These are phyloP conservation scores for Cenchrus fungigraminus DNA, from an alignment of 176 grass and related monocot genomes.

Conservation along the genomic window DNA sequence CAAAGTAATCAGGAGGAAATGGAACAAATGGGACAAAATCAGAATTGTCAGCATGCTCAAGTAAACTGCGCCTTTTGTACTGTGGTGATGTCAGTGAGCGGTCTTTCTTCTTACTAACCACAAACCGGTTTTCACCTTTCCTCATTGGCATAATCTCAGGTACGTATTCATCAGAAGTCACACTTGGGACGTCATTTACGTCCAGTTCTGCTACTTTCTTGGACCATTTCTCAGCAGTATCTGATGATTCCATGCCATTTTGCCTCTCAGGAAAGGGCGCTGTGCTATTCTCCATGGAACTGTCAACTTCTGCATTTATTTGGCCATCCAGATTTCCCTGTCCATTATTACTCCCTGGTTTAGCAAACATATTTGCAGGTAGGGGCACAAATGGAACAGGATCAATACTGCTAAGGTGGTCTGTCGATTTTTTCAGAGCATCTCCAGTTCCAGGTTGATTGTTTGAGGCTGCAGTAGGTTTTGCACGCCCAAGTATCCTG, in stretches of 20 bases:
- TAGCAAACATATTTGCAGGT: conserved; percentile 74
- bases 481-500: conserved; percentile 74
- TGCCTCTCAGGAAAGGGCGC: conserved; percentile 21
- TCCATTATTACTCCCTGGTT: conserved; percentile 47
- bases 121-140: conserved; percentile 90
- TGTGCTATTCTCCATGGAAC: conserved; percentile 14
- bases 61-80: conserved; percentile 74
- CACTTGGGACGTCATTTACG: conserved; percentile 38
- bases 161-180: conserved; percentile 56
- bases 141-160: conserved; percentile 85
- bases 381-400: conserved; percentile 80
- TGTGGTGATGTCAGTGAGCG: conserved; percentile 68
- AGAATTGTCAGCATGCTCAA: conserved; percentile 71
- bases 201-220: conserved; percentile 50
- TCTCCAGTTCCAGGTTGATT: conserved; percentile 36
- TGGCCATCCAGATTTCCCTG: conserved; percentile 30
- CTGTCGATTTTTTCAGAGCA: conserved; percentile 40
- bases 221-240: conserved; percentile 51
- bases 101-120: conserved; percentile 94
- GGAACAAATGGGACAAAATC: conserved; percentile 89
- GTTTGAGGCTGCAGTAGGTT: conserved; percentile 33
- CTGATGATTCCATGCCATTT: conserved; percentile 21
- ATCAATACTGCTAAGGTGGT: conserved; percentile 45
- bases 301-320: conserved; percentile 15
- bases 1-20: conserved; percentile 92